phyloP scores from a whole-genome alignment of 441 rosid genomes.

The Hura crepitans region DNA sequence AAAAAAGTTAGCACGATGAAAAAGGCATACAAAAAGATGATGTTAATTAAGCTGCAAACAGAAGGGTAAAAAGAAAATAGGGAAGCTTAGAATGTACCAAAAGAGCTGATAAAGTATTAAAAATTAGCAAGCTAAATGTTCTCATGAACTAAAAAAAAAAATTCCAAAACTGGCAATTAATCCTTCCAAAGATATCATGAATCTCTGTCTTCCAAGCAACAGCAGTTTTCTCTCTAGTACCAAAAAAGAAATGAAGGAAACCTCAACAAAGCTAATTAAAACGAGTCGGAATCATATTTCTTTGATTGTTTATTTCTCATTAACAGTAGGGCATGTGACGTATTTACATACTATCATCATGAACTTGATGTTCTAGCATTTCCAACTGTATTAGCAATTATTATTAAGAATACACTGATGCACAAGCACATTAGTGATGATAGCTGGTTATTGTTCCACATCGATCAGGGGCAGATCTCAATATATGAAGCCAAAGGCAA shows the following conservation, averaged over 20 bases:
- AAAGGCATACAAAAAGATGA: not conserved
- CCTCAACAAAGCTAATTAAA: not conserved
- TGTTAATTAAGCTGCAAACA: not conserved
- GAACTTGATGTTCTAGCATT: not conserved
- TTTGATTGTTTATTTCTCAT: not conserved
- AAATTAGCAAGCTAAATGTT: not conserved
- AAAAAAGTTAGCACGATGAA: slow-evolving; percentile 18
- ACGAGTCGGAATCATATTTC: not conserved
- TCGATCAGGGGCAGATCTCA: not conserved
- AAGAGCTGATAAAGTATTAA: not conserved
- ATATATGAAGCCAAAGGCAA: not conserved
- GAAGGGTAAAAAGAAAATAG: not conserved
- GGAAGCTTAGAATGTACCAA: not conserved
- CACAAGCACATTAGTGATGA: not conserved
- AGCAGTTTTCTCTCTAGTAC: not conserved
- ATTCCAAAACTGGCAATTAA: not conserved
- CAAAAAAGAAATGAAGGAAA: not conserved
- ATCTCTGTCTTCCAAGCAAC: not conserved
- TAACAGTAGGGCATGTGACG: not conserved
- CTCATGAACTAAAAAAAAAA: not conserved
- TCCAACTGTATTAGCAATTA: not conserved
- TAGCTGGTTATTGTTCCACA: not conserved
- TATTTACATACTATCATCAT: not conserved
- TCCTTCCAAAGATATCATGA: not conserved
- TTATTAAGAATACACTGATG: not conserved